phyloP scores from a whole-genome alignment of 306 rosid genomes.

The Vigna unguiculata region DNA sequence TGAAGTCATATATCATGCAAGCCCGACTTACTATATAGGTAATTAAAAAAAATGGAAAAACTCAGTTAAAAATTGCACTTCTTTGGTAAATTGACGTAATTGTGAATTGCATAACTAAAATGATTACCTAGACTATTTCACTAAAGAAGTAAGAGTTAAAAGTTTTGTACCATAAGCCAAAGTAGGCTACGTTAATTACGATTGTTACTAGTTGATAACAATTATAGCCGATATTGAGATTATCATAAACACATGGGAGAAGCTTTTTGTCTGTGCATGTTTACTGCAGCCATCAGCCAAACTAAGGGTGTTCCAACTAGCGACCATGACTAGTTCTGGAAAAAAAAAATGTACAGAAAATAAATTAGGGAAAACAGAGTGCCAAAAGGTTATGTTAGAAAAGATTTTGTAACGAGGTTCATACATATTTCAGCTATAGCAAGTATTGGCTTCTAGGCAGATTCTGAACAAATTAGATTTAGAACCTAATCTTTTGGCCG shows the following conservation, averaged over 20 bases:
- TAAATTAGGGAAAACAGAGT: background rate
- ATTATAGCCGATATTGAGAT: background rate
- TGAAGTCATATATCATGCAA: no score
- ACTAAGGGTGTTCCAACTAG: slow-evolving; percentile 5
- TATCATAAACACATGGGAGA: slow-evolving; percentile 10
- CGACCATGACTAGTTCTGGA: slow-evolving; percentile 12
- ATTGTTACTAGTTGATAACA: background rate
- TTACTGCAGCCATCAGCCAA: slow-evolving; percentile 38
- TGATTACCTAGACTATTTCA: no score
- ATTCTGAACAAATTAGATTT: slow-evolving; percentile 38
- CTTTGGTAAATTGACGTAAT: no score
- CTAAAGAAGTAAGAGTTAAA: background rate
- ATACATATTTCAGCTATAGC: slow-evolving; percentile 42
- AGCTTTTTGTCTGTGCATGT: slow-evolving; percentile 32
- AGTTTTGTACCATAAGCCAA: background rate
- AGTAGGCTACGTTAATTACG: background rate
- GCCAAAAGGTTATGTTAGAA: slow-evolving; percentile 47
- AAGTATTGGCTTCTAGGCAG: slow-evolving; percentile 41
- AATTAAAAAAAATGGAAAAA: no score
- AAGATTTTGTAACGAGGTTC: slow-evolving; percentile 47
- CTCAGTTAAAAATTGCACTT: no score
- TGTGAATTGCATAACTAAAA: no score
- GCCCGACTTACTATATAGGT: no score
- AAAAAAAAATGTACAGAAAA: slow-evolving; percentile 53
- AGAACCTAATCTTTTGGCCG: slow-evolving; percentile 32